A percentile compares a stretch with the other conserved stretches of the same genome.
Evolutionary conservation across 2,329 filamentous ascomycete species (phyloP).

Genomic region (Fusarium sterilihyphosum): DNA sequence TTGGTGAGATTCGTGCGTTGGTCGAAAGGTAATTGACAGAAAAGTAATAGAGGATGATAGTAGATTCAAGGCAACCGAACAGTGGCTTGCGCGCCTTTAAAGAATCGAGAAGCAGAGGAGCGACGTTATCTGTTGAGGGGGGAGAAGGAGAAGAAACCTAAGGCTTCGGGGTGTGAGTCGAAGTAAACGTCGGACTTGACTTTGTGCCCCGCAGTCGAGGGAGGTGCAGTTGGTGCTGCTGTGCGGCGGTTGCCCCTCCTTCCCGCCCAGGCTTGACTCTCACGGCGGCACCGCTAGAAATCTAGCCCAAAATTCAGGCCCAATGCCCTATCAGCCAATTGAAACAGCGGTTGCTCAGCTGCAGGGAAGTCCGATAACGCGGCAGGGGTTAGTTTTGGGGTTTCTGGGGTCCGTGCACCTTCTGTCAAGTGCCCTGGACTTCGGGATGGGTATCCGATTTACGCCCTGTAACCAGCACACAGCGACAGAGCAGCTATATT

Average conservation of each 20-base stretch:
- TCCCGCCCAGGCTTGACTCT: not conserved
- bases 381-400: conserved; percentile 32
- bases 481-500: not conserved
- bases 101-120: conserved; percentile 25
- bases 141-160: conserved; percentile 19
- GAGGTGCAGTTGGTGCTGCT: not conserved
- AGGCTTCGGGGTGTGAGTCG: conserved; percentile 41
- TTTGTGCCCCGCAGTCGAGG: conserved; percentile 43
- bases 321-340: conserved; percentile 40
- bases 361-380: conserved; percentile 25
- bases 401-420: conserved; percentile 34
- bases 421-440: conserved; percentile 33
- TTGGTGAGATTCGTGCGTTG: conserved; percentile 37
- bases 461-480: conserved; percentile 1
- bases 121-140: conserved; percentile 21
- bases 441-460: conserved; percentile 3
- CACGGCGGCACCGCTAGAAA: conserved; percentile 34
- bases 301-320: conserved; percentile 41
- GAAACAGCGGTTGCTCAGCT: conserved; percentile 12
- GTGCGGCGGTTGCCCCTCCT: not conserved
- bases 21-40: conserved; percentile 1
- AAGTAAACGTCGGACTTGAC: conserved; percentile 40
- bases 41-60: not conserved
- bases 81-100: conserved; percentile 26
- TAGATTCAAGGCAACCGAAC: conserved; percentile 18